Conservation (phyloP, 2,329 filamentous ascomycete genomes). For the Oidium heveae region DNA sequence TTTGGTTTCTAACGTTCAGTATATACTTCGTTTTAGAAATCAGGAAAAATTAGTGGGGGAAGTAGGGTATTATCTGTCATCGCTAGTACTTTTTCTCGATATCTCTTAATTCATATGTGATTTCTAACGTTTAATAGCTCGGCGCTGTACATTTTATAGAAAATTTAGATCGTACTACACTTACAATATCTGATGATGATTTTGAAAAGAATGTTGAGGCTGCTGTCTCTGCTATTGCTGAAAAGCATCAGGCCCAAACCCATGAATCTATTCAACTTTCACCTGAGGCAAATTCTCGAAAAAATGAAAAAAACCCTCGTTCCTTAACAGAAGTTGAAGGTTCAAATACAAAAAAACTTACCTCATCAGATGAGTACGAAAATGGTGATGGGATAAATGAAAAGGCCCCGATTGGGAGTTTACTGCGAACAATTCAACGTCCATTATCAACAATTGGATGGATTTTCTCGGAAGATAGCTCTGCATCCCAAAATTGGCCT, state of each 20-base stretch:
- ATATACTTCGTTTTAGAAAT: slow-evolving; percentile 88
- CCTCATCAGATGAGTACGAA: slow-evolving; percentile 26
- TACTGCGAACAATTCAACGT: slow-evolving; percentile 74
- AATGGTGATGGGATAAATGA: slow-evolving; percentile 35
- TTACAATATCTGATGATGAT: slow-evolving; percentile 84
- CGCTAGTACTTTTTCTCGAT: slow-evolving; percentile 31
- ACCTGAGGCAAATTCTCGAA: slow-evolving; percentile 13
- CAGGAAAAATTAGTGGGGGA: slow-evolving; percentile 96
- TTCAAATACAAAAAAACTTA: slow-evolving; percentile 28
- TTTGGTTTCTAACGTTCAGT: slow-evolving; percentile 91
- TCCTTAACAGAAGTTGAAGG: slow-evolving; percentile 34
- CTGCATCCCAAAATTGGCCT: slow-evolving; percentile 7
- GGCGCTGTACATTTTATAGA: slow-evolving; percentile 93
- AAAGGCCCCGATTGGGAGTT: slow-evolving; percentile 54
- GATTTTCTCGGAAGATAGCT: slow-evolving; percentile 57
- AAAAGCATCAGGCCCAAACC: slow-evolving; percentile 46
- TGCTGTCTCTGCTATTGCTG: slow-evolving; percentile 83
- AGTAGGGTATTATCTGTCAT: slow-evolving; percentile 93
- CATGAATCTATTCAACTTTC: background rate
- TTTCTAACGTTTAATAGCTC: slow-evolving; percentile 25
- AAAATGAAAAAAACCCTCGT: slow-evolving; percentile 28
- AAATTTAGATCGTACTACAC: slow-evolving; percentile 74
- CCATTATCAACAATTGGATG: slow-evolving; percentile 78
- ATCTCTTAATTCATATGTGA: too few relatives aligned
- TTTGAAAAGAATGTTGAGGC: slow-evolving; percentile 94